phyloP scores from a whole-genome alignment of 2,329 filamentous ascomycete genomes.

The Pseudogymnoascus sp. region DNA sequence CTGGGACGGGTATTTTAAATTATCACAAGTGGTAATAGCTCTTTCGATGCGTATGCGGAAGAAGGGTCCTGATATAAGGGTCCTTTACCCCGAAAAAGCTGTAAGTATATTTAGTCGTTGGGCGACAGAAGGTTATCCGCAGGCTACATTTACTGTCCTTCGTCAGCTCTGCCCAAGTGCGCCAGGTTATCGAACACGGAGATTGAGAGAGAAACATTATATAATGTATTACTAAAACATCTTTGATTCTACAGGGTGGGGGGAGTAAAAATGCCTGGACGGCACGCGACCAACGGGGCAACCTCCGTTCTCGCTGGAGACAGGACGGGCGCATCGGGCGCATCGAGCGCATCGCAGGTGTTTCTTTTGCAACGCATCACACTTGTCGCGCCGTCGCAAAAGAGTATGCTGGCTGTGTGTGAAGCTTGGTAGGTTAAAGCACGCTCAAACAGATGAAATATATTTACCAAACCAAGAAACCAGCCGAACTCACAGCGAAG shows the following conservation, averaged over 20 bases:
- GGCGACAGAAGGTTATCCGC: neutral
- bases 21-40: neutral
- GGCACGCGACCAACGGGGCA: neutral
- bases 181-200: neutral
- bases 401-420: neutral
- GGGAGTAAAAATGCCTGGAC: neutral
- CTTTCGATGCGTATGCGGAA: neutral
- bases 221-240: neutral
- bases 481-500: slow-evolving; percentile 7
- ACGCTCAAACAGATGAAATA: neutral
- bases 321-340: neutral
- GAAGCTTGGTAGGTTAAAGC: neutral
- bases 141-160: neutral
- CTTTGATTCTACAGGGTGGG: neutral
- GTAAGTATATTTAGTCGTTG: neutral
- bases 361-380: neutral
- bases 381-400: neutral
- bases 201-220: neutral
- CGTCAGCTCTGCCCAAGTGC: neutral
- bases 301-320: neutral
- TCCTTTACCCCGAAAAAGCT: neutral
- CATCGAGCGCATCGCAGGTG: neutral
- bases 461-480: slow-evolving; percentile 1
- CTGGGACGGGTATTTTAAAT: neutral
- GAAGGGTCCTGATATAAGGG: neutral